Evolutionary conservation across 192 early-diverging fungal species (phyloP).

Genomic region (Lobosporangium transversale): DNA sequence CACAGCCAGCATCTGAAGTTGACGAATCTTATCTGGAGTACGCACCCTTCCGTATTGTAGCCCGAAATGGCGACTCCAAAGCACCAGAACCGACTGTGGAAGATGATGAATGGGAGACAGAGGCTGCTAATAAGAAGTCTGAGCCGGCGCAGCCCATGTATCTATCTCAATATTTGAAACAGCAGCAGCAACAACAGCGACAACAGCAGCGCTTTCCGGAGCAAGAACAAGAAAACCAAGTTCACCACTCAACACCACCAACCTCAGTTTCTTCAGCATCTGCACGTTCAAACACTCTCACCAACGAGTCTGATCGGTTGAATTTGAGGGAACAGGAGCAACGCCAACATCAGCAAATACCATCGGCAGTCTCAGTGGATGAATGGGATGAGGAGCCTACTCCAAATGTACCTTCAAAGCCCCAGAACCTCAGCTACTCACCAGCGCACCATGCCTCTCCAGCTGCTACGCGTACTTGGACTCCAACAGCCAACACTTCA

Average conservation of each 20-base stretch:
- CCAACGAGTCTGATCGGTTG: conserved; percentile 28
- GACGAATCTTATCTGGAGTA: conserved; percentile 31
- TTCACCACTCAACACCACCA: conserved; percentile 7
- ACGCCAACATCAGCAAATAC: conserved; percentile 13
- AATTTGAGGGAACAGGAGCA: conserved; percentile 38
- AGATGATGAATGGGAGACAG: conserved; percentile 43
- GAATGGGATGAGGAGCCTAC: conserved; percentile 53
- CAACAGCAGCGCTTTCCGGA: conserved; percentile 3
- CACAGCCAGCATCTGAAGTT: background rate
- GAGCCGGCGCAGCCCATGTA: conserved; percentile 20
- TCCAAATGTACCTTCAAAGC: conserved; percentile 31
- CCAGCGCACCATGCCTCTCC: conserved; percentile 36
- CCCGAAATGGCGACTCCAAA: conserved; percentile 30
- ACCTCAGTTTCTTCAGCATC: conserved; percentile 11
- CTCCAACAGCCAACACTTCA: conserved; percentile 13
- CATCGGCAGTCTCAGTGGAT: conserved; percentile 2
- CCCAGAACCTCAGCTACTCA: conserved; percentile 30
- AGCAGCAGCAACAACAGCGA: conserved; percentile 14
- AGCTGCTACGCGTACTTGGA: conserved; percentile 49
- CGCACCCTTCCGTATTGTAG: conserved; percentile 37
- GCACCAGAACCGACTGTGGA: conserved; percentile 13
- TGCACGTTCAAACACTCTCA: conserved; percentile 18
- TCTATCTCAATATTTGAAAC: conserved; percentile 29
- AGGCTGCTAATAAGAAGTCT: conserved; percentile 9
- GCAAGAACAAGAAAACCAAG: conserved; percentile 7